Percentiles rank a stretch among this genome's conserved stretches.
Conservation (phyloP, 768 basidiomycete species). For the Crucibulum laeve region DNA sequence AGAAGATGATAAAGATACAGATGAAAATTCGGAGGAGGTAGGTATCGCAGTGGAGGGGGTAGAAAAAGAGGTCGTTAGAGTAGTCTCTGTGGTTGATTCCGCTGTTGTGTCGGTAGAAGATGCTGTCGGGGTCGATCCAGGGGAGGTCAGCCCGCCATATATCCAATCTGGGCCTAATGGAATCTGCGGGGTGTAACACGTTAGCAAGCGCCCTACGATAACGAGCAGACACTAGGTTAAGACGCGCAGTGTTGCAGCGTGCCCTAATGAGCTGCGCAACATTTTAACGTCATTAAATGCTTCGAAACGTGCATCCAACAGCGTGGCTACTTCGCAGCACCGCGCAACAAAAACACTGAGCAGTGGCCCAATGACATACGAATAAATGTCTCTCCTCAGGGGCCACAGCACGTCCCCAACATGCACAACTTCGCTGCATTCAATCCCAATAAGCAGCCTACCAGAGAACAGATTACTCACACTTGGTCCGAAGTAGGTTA, state of each 20-base stretch:
- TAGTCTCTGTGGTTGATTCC: constrained; percentile 26
- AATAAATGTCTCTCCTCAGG: no score
- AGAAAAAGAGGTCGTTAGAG: constrained; percentile 21
- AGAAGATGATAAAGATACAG: constrained; percentile 23
- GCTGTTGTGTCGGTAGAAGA: constrained; percentile 23
- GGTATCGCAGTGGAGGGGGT: constrained; percentile 21
- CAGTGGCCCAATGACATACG: no score
- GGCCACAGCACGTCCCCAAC: no score
- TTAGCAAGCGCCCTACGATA: constrained; percentile 4
- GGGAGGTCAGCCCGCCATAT: constrained; percentile 63
- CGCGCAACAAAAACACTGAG: no score
- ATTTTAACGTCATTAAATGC: no score
- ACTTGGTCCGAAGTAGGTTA: constrained; percentile 81
- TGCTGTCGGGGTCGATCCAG: constrained; percentile 12
- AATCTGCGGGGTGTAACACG: constrained; percentile 42
- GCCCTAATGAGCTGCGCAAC: no score
- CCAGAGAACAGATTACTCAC: constrained; percentile 39
- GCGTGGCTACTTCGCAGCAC: no score
- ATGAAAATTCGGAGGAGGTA: constrained; percentile 15
- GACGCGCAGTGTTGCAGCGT: no score
- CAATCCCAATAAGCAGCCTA: no score
- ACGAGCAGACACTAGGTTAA: no score
- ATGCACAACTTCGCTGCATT: no score
- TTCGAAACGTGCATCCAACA: background rate
- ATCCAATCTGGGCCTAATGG: constrained; percentile 70